Evolutionary conservation across 2,329 filamentous ascomycete genomes (phyloP), one percentile per base, ranked within the genome.

Genomic region (Ceratocystis lukuohia): DNA sequence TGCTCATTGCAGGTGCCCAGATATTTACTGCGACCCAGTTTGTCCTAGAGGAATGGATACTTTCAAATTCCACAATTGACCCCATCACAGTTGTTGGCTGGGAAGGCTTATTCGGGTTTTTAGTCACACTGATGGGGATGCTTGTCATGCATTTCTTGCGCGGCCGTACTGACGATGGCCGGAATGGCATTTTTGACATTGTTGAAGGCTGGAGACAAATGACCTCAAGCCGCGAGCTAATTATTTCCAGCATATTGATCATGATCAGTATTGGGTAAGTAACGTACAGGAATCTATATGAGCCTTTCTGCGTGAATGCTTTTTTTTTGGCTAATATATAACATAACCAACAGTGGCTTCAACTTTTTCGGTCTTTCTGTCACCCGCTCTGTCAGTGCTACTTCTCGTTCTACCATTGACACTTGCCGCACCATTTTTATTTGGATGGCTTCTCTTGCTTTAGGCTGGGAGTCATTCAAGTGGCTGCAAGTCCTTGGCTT

Each of bases 291-390:
- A 4, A 41, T 33, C 33, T 33, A 61, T 41, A 17, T 48, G 30
- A 48, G 22, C 22, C 22, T 25, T 25, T 25, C 22, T 25, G 22
- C 22, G 22, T 25, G 22, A 25, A 3, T 22, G 30, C 59, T 69
- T 65, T 41, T 57, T 57, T 59, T 59, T 59, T 64, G 56, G 65
- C 70, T 72, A 67, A 74, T 15, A 25, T 56, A 44, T 5, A 5
- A n/a, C 41, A 20, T 41, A 22, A 50, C 22, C 7, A 50, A 37
- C 41, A 95, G 91, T 69, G 92, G 93, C 65, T 99, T 97, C 83
- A 99, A 99, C 78, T 99, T 96, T 80, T 99, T 99, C 76, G 94
- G 94, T 6, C 83, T 99, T 8, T 94, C 89, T 0, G 93, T 99
- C 7, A 99, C 94, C 0, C 85, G 90, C 68, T 86, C 78, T 37